Conservation (phyloP, 2,329 filamentous ascomycete species). For the Epichloe bromicola region DNA sequence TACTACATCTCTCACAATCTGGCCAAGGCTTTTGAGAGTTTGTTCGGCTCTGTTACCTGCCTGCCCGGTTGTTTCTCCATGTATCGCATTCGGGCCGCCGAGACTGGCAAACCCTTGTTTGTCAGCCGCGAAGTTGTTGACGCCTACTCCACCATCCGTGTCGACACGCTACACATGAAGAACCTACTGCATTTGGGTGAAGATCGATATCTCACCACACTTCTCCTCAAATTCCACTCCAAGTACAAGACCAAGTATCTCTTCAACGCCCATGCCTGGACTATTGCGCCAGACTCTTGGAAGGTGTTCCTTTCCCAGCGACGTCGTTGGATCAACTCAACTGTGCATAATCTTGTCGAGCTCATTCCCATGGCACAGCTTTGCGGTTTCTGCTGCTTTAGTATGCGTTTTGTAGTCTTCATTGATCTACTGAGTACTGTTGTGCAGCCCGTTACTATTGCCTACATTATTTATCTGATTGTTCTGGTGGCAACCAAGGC, state of each 20-base stretch:
- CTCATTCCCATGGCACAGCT: conserved; percentile 87
- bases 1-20: conserved; percentile 99
- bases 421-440: conserved; percentile 84
- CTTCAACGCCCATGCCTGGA: conserved; percentile 85
- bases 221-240: conserved; percentile 81
- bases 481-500: conserved; percentile 52
- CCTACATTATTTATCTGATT: conserved; percentile 83
- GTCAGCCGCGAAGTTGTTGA: conserved; percentile 88
- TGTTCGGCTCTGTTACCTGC: conserved; percentile 96
- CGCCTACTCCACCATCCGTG: conserved; percentile 79
- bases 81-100: conserved; percentile 91
- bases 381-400: conserved; percentile 99
- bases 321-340: conserved; percentile 99
- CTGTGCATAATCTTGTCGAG: conserved; percentile 93
- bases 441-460: conserved; percentile 81
- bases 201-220: conserved; percentile 90
- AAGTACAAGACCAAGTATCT: conserved; percentile 99
- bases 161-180: conserved; percentile 98
- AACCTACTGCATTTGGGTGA: conserved; percentile 93
- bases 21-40: conserved; percentile 89
- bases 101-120: conserved; percentile 90
- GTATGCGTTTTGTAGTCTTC: conserved; percentile 97
- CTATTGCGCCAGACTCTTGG: conserved; percentile 91
- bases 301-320: conserved; percentile 91
- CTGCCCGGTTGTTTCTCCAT: conserved; percentile 98